Evolutionary conservation across 2,329 filamentous ascomycete species (phyloP).

Genomic region (Trichoderma polysporum): DNA sequence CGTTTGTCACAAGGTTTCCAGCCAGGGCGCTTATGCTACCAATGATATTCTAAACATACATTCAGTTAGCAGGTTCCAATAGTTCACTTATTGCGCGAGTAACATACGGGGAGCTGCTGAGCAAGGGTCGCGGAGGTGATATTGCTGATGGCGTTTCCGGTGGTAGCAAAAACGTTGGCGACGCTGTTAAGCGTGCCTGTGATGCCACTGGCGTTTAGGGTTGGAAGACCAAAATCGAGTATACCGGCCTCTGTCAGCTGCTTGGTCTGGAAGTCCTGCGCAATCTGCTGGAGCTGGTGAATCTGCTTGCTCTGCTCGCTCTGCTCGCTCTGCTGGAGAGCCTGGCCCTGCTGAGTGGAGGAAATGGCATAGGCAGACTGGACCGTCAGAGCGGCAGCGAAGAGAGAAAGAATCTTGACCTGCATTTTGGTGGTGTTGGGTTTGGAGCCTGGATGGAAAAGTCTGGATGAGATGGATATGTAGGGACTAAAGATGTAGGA

Average conservation of each 20-base stretch:
- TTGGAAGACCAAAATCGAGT: not conserved
- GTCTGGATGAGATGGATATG: not conserved
- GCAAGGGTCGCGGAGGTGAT: not conserved
- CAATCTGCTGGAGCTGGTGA: not conserved
- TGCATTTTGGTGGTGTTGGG: constrained; percentile 19
- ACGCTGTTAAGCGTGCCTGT: constrained; percentile 17
- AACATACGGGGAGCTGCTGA: not conserved
- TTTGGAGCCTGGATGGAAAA: not conserved
- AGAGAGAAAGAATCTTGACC: constrained; percentile 25
- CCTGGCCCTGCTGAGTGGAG: constrained; percentile 4
- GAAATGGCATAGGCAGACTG: constrained; percentile 21
- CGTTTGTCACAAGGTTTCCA: not conserved
- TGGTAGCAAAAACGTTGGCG: constrained; percentile 20
- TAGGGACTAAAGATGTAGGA: not conserved
- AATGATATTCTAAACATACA: not conserved
- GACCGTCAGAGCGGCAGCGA: constrained; percentile 23
- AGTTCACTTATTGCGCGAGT: too few species aligned
- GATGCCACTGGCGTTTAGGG: not conserved
- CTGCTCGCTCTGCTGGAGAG: not conserved
- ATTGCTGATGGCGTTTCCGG: constrained; percentile 11
- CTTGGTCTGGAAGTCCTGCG: not conserved
- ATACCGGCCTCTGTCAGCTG: not conserved
- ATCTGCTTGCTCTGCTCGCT: not conserved
- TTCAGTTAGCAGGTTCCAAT: not conserved
- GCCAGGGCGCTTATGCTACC: not conserved